These are phyloP conservation scores for Cucumis sativus DNA, from an alignment of 306 rosid genomes.

Conservation along the genomic window Cucumber_9930_V3 NC_026658.2:26152501-26153000, in stretches of 20 bases:
- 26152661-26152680: conserved; percentile 46
- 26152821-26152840: conserved; percentile 99
- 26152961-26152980: background rate
- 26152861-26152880: conserved; percentile 90
- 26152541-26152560: background rate
- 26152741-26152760: background rate
- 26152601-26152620: conserved; percentile 92
- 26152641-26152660: conserved; percentile 77
- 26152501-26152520: background rate
- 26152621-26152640: conserved; percentile 92
- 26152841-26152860: conserved; percentile 85
- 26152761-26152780: conserved; percentile 9
- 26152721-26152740: background rate
- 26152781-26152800: conserved; percentile 82
- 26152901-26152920: conserved; percentile 51
- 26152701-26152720: background rate
- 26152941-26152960: conserved; percentile 15
- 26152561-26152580: background rate
- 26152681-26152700: background rate
- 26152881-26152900: conserved; percentile 82
- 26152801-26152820: conserved; percentile 93
- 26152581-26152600: background rate
- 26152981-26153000: background rate
- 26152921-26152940: conserved; percentile 74
- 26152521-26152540: background rate